phyloP scores from a whole-genome alignment of 352 stramenopile genomes.

The Pythium insidiosum region DNA sequence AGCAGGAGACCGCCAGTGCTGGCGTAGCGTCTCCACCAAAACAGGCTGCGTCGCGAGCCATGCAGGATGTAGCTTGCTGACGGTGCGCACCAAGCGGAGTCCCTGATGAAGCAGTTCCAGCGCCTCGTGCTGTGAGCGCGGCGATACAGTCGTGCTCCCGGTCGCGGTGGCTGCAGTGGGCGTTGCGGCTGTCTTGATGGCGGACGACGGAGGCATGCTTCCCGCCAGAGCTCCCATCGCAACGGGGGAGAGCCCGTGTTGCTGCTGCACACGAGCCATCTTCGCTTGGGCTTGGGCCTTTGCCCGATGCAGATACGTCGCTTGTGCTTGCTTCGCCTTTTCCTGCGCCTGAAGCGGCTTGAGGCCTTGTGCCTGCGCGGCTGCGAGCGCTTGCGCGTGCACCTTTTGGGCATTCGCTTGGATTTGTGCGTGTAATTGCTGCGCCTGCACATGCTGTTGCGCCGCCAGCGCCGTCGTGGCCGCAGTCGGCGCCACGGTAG shows the following conservation, averaged over 20 bases:
- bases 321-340: conserved; percentile 86
- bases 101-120: conserved; percentile 95
- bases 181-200: background rate
- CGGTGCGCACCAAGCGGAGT: conserved; percentile 86
- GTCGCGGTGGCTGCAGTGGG: background rate
- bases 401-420: conserved; percentile 88
- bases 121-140: conserved; percentile 76
- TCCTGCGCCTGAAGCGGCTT: conserved; percentile 84
- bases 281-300: conserved; percentile 86
- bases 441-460: conserved; percentile 62
- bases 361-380: conserved; percentile 75
- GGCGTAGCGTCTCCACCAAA: conserved; percentile 90
- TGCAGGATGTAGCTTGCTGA: conserved; percentile 83
- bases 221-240: conserved; percentile 22
- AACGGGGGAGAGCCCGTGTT: no score
- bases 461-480: conserved; percentile 47
- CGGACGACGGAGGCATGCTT: conserved; percentile 5
- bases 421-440: conserved; percentile 83
- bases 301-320: conserved; percentile 79
- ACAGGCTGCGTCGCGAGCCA: conserved; percentile 87
- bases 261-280: conserved; percentile 65
- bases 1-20: conserved; percentile 90
- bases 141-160: conserved; percentile 35
- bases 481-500: conserved; percentile 23
- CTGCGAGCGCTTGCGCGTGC: conserved; percentile 80